Conservation (phyloP, 805 yeast genomes). For the Zygotorulaspora danielsina region DNA sequence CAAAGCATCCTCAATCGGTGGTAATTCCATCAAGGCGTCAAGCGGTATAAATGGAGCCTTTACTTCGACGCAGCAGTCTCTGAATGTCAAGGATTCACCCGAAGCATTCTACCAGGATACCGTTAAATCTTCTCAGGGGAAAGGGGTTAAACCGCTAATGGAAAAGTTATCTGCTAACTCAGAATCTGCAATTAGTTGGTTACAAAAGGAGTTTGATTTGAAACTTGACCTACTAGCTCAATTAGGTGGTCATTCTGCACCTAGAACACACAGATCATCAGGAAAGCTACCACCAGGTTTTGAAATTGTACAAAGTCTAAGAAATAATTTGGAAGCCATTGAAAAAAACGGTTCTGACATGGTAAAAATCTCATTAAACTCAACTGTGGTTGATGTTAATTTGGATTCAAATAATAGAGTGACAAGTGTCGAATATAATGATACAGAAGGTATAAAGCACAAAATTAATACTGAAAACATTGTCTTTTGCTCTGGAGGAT, state of each 20-base stretch:
- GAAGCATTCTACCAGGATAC: constrained; percentile 64
- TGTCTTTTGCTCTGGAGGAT: constrained; percentile 59
- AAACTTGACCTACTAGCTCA: constrained; percentile 67
- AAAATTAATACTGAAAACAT: constrained; percentile 34
- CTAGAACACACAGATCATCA: constrained; percentile 77
- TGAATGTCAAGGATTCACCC: constrained; percentile 51
- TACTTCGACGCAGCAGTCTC: constrained; percentile 54
- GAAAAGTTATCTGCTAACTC: constrained; percentile 57
- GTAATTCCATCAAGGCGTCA: constrained; percentile 58
- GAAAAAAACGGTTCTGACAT: constrained; percentile 29
- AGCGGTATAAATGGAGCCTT: constrained; percentile 69
- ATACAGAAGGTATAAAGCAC: constrained; percentile 26
- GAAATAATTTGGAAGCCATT: constrained; percentile 36
- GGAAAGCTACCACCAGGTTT: constrained; percentile 55
- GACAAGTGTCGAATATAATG: constrained; percentile 41
- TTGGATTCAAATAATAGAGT: constrained; percentile 33
- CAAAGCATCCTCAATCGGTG: constrained; percentile 48
- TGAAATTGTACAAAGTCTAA: constrained; percentile 48
- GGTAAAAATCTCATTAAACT: constrained; percentile 38
- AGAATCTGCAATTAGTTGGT: constrained; percentile 67
- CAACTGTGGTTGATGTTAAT: constrained; percentile 38
- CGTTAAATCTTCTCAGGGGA: constrained; percentile 55
- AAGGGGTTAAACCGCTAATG: constrained; percentile 57
- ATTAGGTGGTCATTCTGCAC: constrained; percentile 76
- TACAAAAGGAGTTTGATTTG: constrained; percentile 56